A percentile compares a stretch with the other conserved stretches of the same genome.
Evolutionary conservation across 2,329 filamentous ascomycete species (phyloP).

Genomic region (Colletotrichum musae): DNA sequence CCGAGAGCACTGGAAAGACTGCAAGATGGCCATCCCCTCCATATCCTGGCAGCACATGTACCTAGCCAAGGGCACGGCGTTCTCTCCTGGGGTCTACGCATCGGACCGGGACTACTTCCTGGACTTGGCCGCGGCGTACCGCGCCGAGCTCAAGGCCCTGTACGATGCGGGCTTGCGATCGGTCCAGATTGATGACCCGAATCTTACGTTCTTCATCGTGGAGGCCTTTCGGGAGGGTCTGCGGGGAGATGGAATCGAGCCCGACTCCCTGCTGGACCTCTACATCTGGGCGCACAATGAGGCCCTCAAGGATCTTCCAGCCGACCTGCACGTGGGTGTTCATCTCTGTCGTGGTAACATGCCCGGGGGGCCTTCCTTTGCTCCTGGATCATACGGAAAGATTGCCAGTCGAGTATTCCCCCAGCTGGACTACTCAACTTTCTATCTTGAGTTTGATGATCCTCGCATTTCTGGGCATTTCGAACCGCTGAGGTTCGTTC

Average conservation of each 20-base stretch:
- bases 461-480: slow-evolving; percentile 74
- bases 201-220: slow-evolving; percentile 82
- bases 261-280: slow-evolving; percentile 77
- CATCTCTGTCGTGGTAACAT: slow-evolving; percentile 82
- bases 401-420: slow-evolving; percentile 77
- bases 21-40: slow-evolving; percentile 69
- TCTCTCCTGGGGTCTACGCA: slow-evolving; percentile 43
- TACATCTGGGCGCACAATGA: slow-evolving; percentile 86
- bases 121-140: slow-evolving; percentile 76
- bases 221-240: slow-evolving; percentile 80
- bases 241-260: slow-evolving; percentile 76
- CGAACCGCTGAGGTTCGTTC: slow-evolving; percentile 73
- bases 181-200: slow-evolving; percentile 77
- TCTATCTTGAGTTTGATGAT: slow-evolving; percentile 80
- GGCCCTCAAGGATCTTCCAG: slow-evolving; percentile 72
- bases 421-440: slow-evolving; percentile 74
- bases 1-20: slow-evolving; percentile 62
- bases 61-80: slow-evolving; percentile 44
- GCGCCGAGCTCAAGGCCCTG: slow-evolving; percentile 71
- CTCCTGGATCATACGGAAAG: slow-evolving; percentile 76
- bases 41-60: slow-evolving; percentile 61
- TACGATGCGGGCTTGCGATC: slow-evolving; percentile 75
- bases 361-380: slow-evolving; percentile 75
- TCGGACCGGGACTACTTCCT: slow-evolving; percentile 68
- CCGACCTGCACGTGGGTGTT: slow-evolving; percentile 83